Conservation (phyloP, 2,329 filamentous ascomycete species). For the Cercospora janseana region DNA sequence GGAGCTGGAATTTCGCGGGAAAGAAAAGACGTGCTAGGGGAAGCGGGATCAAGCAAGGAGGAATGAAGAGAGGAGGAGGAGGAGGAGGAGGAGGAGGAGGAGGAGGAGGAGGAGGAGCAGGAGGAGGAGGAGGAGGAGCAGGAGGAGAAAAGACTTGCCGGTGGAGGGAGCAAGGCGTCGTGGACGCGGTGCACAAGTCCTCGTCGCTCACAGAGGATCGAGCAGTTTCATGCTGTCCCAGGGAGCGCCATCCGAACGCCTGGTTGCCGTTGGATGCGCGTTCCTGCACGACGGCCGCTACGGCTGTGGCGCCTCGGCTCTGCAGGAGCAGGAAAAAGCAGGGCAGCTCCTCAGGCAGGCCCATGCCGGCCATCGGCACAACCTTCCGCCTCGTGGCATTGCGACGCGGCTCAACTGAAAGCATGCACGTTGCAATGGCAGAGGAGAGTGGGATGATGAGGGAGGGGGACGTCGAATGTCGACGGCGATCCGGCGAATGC, state of each 20-base stretch:
- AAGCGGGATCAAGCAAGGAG: too few species aligned
- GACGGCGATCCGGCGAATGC: neutral
- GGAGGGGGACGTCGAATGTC: too few species aligned
- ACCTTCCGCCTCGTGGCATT: neutral
- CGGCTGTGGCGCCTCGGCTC: conserved; percentile 1
- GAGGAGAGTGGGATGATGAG: too few species aligned
- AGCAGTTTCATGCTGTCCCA: conserved; percentile 4
- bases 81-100: neutral
- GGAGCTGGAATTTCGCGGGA: conserved; percentile 1
- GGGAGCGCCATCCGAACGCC: neutral
- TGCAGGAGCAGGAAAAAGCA: conserved; percentile 5
- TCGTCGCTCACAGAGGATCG: neutral
- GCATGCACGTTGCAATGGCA: too few species aligned
- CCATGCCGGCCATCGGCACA: conserved; percentile 2
- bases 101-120: neutral
- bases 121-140: neutral
- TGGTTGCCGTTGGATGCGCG: neutral
- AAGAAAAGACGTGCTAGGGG: too few species aligned
- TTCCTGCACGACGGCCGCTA: conserved; percentile 5
- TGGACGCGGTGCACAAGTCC: conserved; percentile 1
- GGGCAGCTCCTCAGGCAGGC: neutral
- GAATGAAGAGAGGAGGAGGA: neutral
- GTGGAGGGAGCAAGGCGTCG: neutral
- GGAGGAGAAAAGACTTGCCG: neutral
- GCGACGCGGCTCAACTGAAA: too few species aligned